Evolutionary conservation across 371 early-diverging fungal species (phyloP).

Genomic region (Chytridiales sp.): DNA sequence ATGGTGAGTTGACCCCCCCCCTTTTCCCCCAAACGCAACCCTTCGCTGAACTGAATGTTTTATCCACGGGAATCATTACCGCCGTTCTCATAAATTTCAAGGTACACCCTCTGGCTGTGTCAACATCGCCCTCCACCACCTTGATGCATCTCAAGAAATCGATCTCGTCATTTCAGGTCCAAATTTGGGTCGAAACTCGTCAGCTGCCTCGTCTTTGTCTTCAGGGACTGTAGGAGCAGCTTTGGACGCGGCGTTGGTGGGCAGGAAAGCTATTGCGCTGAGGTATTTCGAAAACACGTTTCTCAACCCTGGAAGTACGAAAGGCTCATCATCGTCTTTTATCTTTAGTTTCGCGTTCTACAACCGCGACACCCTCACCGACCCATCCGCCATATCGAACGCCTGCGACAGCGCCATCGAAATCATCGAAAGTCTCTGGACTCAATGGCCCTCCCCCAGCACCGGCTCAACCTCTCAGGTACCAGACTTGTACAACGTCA

Average conservation of each 20-base stretch:
- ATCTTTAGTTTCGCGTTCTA: slow-evolving; percentile 6
- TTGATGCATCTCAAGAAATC: background rate
- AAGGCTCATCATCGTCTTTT: background rate
- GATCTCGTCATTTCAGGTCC: slow-evolving; percentile 12
- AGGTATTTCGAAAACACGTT: slow-evolving; percentile 3
- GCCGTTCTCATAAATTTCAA: too few relatives aligned
- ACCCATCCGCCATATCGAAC: background rate
- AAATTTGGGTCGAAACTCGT: slow-evolving; percentile 6
- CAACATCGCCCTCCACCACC: slow-evolving; percentile 8
- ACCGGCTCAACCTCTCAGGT: background rate
- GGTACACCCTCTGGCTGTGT: slow-evolving; percentile 5
- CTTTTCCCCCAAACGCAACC: background rate
- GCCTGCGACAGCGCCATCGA: background rate
- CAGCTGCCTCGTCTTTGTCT: slow-evolving; percentile 3
- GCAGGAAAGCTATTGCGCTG: slow-evolving; percentile 2
- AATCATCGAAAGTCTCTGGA: slow-evolving; percentile 2
- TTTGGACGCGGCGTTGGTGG: slow-evolving; percentile 2
- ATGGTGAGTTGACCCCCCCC: background rate
- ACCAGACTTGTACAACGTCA: slow-evolving; percentile 11
- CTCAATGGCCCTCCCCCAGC: background rate
- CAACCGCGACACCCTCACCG: background rate
- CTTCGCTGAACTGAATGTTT: background rate
- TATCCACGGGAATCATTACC: too few relatives aligned
- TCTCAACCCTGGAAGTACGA: background rate
- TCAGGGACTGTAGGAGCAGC: slow-evolving; percentile 9